A percentile compares a stretch with the other conserved stretches of the same genome.
phyloP scores from a whole-genome alignment of 1,284 basidiomycete genomes.

The Rhodotorula sp. region DNA sequence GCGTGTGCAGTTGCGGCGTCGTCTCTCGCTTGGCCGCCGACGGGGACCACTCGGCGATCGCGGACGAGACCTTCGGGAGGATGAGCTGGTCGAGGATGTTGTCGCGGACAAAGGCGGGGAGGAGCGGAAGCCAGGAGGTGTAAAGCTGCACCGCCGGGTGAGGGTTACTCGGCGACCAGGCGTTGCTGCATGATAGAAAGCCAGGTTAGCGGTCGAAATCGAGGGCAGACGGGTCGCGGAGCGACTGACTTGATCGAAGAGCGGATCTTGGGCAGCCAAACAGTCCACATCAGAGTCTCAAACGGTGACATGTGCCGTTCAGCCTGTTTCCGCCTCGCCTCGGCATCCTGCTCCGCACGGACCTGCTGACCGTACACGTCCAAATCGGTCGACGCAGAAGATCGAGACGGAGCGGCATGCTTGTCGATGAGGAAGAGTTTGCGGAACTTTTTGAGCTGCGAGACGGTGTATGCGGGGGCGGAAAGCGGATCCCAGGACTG shows the following conservation, averaged over 20 bases:
- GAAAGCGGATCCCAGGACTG: conserved; percentile 41
- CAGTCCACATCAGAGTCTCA: conserved; percentile 88
- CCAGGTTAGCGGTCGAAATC: not conserved
- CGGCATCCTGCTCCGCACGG: conserved; percentile 41
- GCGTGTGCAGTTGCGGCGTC: conserved; percentile 63
- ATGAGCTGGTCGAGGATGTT: conserved; percentile 95
- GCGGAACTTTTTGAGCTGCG: conserved; percentile 49
- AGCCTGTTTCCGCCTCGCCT: conserved; percentile 1
- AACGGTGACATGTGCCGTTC: conserved; percentile 81
- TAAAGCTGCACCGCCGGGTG: conserved; percentile 75
- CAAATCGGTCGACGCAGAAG: conserved; percentile 55
- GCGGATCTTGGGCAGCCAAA: conserved; percentile 92
- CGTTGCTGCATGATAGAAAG: conserved; percentile 58
- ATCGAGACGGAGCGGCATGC: conserved; percentile 44
- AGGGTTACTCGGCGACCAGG: conserved; percentile 76
- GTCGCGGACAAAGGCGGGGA: conserved; percentile 87
- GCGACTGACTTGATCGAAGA: conserved; percentile 68
- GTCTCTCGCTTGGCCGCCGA: conserved; percentile 53
- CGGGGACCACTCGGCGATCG: conserved; percentile 79
- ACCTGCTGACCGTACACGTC: conserved; percentile 50
- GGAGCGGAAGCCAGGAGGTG: conserved; percentile 79
- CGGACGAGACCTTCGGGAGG: conserved; percentile 80
- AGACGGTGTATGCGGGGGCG: conserved; percentile 31
- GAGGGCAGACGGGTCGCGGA: not conserved
- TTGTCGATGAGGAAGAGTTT: conserved; percentile 64